phyloP scores from a whole-genome alignment of 306 rosid species.

The Neltuma alba region DNA sequence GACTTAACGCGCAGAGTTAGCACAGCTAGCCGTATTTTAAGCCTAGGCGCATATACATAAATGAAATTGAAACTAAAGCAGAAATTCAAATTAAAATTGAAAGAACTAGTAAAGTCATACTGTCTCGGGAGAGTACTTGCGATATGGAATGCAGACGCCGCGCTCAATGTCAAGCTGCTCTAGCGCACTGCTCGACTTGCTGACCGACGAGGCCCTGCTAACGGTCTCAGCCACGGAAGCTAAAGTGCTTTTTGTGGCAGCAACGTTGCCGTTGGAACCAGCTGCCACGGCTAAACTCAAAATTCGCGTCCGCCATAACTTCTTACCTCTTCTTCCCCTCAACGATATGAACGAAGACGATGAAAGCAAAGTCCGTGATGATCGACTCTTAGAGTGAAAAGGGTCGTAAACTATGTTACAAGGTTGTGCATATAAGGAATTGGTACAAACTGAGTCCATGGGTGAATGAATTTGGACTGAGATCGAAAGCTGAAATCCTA shows the following conservation, averaged over 20 bases:
- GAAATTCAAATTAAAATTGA: constrained; percentile 6
- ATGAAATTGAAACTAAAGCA: not conserved
- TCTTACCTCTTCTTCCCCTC: constrained; percentile 30
- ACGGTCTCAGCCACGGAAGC: constrained; percentile 4
- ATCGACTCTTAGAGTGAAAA: constrained; percentile 8
- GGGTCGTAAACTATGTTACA: constrained; percentile 15
- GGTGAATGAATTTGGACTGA: constrained; percentile 5
- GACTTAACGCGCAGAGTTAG: not conserved
- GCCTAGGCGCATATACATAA: not conserved
- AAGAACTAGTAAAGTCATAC: constrained; percentile 50
- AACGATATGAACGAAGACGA: not conserved
- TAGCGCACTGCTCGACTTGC: constrained; percentile 67
- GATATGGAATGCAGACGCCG: constrained; percentile 93
- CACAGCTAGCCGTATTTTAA: not conserved
- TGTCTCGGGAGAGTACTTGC: constrained; percentile 91
- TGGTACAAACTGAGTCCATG: constrained; percentile 57
- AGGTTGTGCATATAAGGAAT: constrained; percentile 24
- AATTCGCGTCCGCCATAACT: constrained; percentile 28
- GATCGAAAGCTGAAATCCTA: constrained; percentile 39
- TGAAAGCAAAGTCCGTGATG: not conserved
- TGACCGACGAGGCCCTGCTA: constrained; percentile 28
- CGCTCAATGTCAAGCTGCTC: constrained; percentile 98
- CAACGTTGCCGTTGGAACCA: constrained; percentile 41
- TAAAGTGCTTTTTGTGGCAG: constrained; percentile 23
- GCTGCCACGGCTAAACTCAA: constrained; percentile 50